Evolutionary conservation across 2,329 filamentous ascomycete genomes (phyloP).

Genomic region (Harringtonia aguacate): DNA sequence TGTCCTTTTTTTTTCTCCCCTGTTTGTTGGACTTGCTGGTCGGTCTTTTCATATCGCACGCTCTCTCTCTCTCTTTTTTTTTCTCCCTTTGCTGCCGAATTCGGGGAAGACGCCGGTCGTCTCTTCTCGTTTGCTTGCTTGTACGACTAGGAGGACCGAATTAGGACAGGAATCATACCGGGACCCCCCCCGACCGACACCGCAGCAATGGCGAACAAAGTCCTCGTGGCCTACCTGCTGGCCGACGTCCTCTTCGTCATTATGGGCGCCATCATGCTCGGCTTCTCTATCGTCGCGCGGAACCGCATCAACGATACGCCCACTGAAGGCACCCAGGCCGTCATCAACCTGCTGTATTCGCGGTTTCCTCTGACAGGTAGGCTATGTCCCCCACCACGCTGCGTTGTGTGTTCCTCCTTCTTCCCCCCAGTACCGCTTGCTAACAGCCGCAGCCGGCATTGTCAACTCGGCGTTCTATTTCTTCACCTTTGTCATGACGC

Average conservation of each 20-base stretch:
- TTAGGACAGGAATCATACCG: too few relatives aligned
- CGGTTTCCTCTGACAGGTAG: slow-evolving; percentile 43
- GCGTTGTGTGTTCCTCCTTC: slow-evolving; percentile 6
- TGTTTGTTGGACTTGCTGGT: not conserved
- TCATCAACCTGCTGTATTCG: slow-evolving; percentile 40
- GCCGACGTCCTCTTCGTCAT: slow-evolving; percentile 40
- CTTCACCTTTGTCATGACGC: slow-evolving; percentile 54
- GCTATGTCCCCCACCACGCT: too few relatives aligned
- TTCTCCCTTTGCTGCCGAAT: not conserved
- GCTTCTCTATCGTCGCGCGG: slow-evolving; percentile 42
- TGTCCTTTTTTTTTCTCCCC: not conserved
- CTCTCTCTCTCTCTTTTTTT: not conserved
- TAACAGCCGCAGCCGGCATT: slow-evolving; percentile 45
- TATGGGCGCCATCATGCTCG: slow-evolving; percentile 43
- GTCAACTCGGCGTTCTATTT: slow-evolving; percentile 65
- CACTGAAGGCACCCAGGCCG: slow-evolving; percentile 34
- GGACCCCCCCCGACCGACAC: too few relatives aligned
- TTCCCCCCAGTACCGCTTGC: not conserved
- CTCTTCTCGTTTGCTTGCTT: not conserved
- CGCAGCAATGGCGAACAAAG: slow-evolving; percentile 40
- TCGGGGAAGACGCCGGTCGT: slow-evolving; percentile 6
- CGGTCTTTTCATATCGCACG: not conserved
- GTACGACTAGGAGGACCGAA: too few relatives aligned
- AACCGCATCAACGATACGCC: slow-evolving; percentile 32
- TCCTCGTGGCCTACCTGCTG: slow-evolving; percentile 37